phyloP scores from a whole-genome alignment of 139 green algal genomes.

The Tetratostichococcus sp. region DNA sequence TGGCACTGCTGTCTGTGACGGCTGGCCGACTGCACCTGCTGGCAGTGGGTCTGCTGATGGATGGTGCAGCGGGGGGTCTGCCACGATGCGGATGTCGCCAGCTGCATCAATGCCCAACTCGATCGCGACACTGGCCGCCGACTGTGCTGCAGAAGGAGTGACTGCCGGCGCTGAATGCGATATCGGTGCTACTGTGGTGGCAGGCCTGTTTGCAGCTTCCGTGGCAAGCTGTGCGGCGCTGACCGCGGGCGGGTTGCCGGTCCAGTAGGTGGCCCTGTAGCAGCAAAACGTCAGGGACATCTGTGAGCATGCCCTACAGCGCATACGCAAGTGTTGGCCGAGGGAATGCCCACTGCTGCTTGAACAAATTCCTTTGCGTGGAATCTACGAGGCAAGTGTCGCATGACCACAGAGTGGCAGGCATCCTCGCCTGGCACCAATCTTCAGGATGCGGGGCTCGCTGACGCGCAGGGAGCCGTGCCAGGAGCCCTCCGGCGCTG shows the following conservation, averaged over 20 bases:
- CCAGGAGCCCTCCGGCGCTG: neutral
- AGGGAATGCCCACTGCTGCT: no score
- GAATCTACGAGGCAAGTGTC: no score
- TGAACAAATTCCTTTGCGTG: no score
- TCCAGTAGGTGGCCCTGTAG: neutral
- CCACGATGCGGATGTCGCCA: neutral
- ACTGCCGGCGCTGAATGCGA: neutral
- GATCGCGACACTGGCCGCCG: neutral
- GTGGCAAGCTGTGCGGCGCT: neutral
- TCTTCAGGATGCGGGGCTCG: neutral
- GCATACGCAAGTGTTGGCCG: no score
- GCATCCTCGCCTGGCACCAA: neutral
- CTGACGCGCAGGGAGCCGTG: neutral
- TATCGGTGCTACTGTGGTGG: no score
- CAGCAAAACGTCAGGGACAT: no score
- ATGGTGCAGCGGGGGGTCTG: neutral
- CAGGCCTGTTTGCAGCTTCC: neutral
- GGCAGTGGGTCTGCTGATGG: no score
- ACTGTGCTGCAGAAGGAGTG: no score
- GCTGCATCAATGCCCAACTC: neutral
- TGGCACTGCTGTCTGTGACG: no score
- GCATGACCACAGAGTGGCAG: no score
- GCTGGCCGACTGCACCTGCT: no score
- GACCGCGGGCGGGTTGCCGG: neutral
- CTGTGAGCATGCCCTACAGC: no score